phyloP scores from a whole-genome alignment of 1,284 basidiomycete genomes.

The Gastroboletus turbinatus region DNA sequence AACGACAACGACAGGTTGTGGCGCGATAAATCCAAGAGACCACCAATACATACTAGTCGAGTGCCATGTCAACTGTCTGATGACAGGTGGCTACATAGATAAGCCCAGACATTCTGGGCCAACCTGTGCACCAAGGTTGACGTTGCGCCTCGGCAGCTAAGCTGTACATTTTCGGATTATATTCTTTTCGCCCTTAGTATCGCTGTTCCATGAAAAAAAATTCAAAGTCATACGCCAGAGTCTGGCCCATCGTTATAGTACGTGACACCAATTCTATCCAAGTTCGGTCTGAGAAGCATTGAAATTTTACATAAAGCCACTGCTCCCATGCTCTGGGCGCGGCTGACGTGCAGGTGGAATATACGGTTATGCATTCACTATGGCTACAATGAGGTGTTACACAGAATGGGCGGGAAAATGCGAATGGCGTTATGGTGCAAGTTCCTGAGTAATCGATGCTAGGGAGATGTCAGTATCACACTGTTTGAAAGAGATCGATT shows the following conservation, averaged over 20 bases:
- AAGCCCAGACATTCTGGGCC: background rate
- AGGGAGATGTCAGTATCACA: background rate
- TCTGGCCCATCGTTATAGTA: background rate
- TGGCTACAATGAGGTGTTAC: background rate
- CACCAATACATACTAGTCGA: background rate
- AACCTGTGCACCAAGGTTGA: background rate
- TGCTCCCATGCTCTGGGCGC: background rate
- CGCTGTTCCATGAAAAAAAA: background rate
- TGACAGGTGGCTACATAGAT: background rate
- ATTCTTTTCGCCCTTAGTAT: background rate
- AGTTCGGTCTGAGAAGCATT: background rate
- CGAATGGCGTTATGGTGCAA: background rate
- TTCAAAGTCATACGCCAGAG: too few relatives aligned
- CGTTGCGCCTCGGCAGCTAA: background rate
- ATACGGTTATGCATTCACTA: background rate
- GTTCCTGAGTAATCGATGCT: conserved; percentile 4
- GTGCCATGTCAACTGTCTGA: background rate
- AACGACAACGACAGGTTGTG: background rate
- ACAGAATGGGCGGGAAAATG: background rate
- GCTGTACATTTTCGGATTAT: background rate
- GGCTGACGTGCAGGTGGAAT: background rate
- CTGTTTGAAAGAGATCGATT: background rate
- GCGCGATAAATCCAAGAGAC: background rate
- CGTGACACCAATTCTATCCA: background rate
- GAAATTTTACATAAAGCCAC: background rate